Conservation (phyloP, 2,329 filamentous ascomycete species). For the Tricladium varicosporioides region DNA sequence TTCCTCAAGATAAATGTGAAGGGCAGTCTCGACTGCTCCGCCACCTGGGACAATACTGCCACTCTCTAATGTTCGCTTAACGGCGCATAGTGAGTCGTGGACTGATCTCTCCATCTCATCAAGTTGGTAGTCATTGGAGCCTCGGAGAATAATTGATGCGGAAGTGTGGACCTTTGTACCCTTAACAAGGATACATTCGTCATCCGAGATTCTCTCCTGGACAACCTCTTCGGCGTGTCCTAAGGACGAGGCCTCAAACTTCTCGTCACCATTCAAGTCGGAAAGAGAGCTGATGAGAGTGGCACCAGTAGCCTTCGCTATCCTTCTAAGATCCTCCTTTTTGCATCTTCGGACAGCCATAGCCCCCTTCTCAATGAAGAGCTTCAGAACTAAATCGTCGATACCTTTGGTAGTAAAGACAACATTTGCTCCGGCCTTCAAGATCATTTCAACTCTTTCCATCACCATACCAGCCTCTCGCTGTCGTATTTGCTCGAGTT, state of each 20-base stretch:
- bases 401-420: constrained; percentile 97
- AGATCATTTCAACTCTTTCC: constrained; percentile 93
- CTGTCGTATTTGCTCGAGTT: constrained; percentile 94
- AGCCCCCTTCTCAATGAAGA: constrained; percentile 89
- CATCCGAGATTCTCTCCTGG: constrained; percentile 98
- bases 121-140: constrained; percentile 91
- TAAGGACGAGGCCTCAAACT: constrained; percentile 86
- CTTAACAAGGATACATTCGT: constrained; percentile 96
- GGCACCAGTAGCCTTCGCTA: constrained; percentile 93
- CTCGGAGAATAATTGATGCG: constrained; percentile 92
- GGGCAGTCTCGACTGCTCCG: constrained; percentile 94
- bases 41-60: constrained; percentile 96
- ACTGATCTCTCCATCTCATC: constrained; percentile 99
- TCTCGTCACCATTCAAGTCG: constrained; percentile 95
- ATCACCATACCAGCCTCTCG: constrained; percentile 91
- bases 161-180: constrained; percentile 93
- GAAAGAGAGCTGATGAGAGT: constrained; percentile 91
- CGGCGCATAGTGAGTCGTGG: constrained; percentile 93
- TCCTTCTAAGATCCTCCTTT: constrained; percentile 95
- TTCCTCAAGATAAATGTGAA: constrained; percentile 98
- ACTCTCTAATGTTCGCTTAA: constrained; percentile 95
- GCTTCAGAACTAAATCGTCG: constrained; percentile 91
- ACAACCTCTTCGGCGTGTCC: constrained; percentile 92
- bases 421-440: constrained; percentile 96
- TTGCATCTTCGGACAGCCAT: constrained; percentile 97